Percentiles rank a stretch among this genome's conserved stretches.
These are phyloP conservation scores for Penicillium psychrosexuale DNA, from an alignment of 2,329 filamentous ascomycete species.

Conservation along the genomic window DNA sequence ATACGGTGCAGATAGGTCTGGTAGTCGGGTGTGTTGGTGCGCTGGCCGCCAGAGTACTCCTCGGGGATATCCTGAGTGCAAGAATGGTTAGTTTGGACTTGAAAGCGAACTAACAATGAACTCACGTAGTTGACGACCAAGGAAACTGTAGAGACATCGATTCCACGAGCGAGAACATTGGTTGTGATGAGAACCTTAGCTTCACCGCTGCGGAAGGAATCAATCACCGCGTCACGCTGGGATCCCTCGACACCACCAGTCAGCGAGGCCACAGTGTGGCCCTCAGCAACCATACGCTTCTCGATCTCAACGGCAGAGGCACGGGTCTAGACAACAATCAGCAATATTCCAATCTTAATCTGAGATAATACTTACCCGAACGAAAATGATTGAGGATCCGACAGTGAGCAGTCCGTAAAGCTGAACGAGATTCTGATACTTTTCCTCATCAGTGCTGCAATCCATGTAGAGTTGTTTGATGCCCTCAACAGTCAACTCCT, in stretches of 20 bases:
- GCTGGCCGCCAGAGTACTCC: slow-evolving; percentile 53
- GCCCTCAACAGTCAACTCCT: slow-evolving; percentile 91
- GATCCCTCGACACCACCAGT: slow-evolving; percentile 82
- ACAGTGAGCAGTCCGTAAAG: slow-evolving; percentile 96
- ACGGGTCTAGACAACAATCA: slow-evolving; percentile 61
- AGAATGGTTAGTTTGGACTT: slow-evolving; percentile 4
- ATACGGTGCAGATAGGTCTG: slow-evolving; percentile 99
- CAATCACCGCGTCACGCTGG: slow-evolving; percentile 78
- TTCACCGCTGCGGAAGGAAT: slow-evolving; percentile 78
- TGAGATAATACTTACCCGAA: slow-evolving; percentile 61
- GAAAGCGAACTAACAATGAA: not conserved
- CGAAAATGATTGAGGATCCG: slow-evolving; percentile 96
- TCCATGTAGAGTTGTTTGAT: slow-evolving; percentile 99
- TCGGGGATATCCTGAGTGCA: slow-evolving; percentile 62
- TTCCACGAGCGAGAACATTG: slow-evolving; percentile 92
- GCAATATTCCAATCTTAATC: not conserved
- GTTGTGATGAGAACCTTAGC: slow-evolving; percentile 98
- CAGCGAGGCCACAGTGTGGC: slow-evolving; percentile 85
- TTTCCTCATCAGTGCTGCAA: slow-evolving; percentile 74
- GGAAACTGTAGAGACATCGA: slow-evolving; percentile 86
- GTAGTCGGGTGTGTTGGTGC: slow-evolving; percentile 70
- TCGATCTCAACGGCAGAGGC: slow-evolving; percentile 83
- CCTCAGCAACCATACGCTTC: slow-evolving; percentile 78
- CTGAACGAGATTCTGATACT: slow-evolving; percentile 84
- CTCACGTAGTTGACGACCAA: slow-evolving; percentile 95